A percentile compares a stretch with the other conserved stretches of the same genome.
Conservation (phyloP, 169 alveolate genomes). For the Plasmodium malariae region DNA sequence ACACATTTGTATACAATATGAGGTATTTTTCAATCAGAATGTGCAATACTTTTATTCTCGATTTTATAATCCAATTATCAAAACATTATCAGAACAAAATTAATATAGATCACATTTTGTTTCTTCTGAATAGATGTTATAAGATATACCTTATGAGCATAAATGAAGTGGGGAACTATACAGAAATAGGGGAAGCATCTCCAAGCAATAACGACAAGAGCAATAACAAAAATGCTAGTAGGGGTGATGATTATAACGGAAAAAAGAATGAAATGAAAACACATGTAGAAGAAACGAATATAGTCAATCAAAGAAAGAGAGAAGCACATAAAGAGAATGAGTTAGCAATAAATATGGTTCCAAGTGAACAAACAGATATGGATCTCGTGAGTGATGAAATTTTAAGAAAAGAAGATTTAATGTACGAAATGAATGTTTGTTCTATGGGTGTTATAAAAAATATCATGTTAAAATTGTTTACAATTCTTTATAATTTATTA, state of each 20-base stretch:
- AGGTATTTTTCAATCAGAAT: constrained; percentile 50
- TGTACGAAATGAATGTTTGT: constrained; percentile 14
- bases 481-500: constrained; percentile 45
- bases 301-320: too few species aligned
- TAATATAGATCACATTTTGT: constrained; percentile 24
- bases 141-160: constrained; percentile 29
- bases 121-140: constrained; percentile 59
- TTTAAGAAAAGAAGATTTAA: constrained; percentile 20
- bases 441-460: constrained; percentile 41
- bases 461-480: constrained; percentile 55
- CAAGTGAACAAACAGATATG: background rate
- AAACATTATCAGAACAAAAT: constrained; percentile 22
- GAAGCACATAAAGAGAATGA: background rate
- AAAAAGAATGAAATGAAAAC: background rate
- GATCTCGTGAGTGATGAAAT: constrained; percentile 7
- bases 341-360: too few species aligned
- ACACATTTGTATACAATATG: constrained; percentile 45
- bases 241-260: too few species aligned
- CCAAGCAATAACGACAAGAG: too few species aligned
- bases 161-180: background rate
- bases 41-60: constrained; percentile 52
- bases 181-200: too few species aligned
- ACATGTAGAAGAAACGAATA: too few species aligned
- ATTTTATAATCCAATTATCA: constrained; percentile 50
- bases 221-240: too few species aligned